phyloP scores from a whole-genome alignment of 2,329 filamentous ascomycete species.

The Hypoxylon sp. region DNA sequence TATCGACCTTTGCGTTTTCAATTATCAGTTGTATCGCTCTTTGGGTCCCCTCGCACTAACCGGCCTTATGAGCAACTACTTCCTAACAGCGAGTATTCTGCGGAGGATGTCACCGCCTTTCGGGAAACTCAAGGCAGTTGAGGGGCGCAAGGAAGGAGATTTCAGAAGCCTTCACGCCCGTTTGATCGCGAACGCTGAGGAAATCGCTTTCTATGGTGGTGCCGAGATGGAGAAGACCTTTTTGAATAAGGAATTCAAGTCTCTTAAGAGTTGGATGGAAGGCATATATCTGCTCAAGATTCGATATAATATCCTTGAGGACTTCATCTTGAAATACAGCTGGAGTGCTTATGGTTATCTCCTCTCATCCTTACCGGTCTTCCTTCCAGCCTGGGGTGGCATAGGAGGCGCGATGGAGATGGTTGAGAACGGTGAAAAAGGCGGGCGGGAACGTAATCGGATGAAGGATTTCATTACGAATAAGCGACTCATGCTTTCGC shows the following conservation, averaged over 20 bases:
- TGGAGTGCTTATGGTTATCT: conserved; percentile 99
- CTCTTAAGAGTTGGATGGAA: conserved; percentile 97
- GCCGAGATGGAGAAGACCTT: conserved; percentile 96
- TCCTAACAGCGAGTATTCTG: conserved; percentile 90
- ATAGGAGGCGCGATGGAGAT: conserved; percentile 80
- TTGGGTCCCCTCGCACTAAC: conserved; percentile 89
- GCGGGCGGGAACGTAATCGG: conserved; percentile 80
- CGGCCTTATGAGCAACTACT: conserved; percentile 91
- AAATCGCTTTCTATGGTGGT: conserved; percentile 97
- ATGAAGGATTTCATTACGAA: conserved; percentile 99
- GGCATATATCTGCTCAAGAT: conserved; percentile 98
- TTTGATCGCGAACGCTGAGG: conserved; percentile 95
- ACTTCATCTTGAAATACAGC: conserved; percentile 97
- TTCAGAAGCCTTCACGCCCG: conserved; percentile 92
- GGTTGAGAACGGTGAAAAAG: conserved; percentile 62
- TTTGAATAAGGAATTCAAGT: conserved; percentile 91
- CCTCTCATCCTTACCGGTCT: conserved; percentile 91
- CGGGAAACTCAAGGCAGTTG: conserved; percentile 95
- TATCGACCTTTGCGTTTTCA: conserved; percentile 97
- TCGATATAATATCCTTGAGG: conserved; percentile 97
- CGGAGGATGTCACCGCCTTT: conserved; percentile 93
- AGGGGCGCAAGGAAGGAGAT: conserved; percentile 94
- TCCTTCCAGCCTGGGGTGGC: conserved; percentile 94
- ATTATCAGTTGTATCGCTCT: conserved; percentile 94
- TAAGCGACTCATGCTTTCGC: conserved; percentile 96